These are phyloP conservation scores for Fusarium euwallaceae DNA, from an alignment of 2,329 filamentous ascomycete species.

Conservation along the genomic window DNA sequence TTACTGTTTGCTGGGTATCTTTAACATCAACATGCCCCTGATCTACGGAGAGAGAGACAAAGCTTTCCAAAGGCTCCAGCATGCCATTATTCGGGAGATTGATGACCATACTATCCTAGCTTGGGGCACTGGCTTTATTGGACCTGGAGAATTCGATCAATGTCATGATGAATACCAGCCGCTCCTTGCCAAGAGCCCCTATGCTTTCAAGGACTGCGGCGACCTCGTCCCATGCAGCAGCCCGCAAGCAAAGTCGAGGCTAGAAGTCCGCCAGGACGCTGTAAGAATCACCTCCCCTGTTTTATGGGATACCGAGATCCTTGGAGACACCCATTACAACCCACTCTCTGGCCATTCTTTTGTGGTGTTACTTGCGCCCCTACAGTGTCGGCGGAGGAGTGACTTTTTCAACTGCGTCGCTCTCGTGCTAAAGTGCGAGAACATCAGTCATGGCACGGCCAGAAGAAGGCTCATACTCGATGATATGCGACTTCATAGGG, in stretches of 20 bases:
- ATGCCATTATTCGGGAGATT: constrained; percentile 11
- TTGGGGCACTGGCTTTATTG: not conserved
- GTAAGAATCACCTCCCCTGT: not conserved
- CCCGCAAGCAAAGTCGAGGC: not conserved
- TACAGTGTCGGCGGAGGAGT: not conserved
- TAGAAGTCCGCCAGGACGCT: not conserved
- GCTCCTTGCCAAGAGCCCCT: not conserved
- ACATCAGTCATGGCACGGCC: not conserved
- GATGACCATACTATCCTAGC: constrained; percentile 5
- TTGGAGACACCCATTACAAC: not conserved
- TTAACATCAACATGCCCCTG: constrained; percentile 18
- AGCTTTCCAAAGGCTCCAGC: constrained; percentile 11
- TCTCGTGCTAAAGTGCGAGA: not conserved
- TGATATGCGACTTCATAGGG: not conserved
- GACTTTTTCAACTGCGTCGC: not conserved
- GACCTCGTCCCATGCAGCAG: constrained; percentile 1
- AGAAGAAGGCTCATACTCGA: not conserved
- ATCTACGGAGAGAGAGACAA: constrained; percentile 14
- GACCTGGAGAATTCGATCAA: not conserved
- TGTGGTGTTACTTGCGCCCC: not conserved
- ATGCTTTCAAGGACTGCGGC: constrained; percentile 2
- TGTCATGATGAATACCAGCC: not conserved
- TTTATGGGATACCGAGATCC: not conserved
- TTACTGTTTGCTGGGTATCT: constrained; percentile 17
- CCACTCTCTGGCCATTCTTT: not conserved